A percentile compares a stretch with the other conserved stretches of the same genome.
These are phyloP conservation scores for Wickerhamiella spandovensis DNA, from an alignment of 805 yeast species.

Conservation along the genomic window DNA sequence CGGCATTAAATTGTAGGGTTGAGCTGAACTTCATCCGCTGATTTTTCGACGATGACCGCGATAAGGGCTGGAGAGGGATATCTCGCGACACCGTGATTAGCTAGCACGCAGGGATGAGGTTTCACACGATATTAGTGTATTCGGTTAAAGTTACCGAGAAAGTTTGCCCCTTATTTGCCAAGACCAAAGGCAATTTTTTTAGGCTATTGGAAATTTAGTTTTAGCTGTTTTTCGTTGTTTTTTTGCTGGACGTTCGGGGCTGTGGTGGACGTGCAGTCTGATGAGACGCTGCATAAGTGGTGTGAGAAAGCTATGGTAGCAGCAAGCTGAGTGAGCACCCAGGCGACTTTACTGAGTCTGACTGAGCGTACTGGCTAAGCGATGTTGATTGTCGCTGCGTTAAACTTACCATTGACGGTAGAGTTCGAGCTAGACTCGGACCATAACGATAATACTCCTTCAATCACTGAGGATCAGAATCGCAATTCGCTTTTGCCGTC, in stretches of 20 bases:
- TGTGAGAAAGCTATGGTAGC: no score
- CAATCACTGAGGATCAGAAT: constrained; percentile 7
- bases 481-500: constrained; percentile 1
- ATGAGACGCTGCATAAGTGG: no score
- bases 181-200: no score
- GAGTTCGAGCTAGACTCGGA: constrained; percentile 12
- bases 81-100: neutral
- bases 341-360: neutral
- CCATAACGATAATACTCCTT: neutral
- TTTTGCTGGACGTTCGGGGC: no score
- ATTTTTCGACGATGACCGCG: neutral
- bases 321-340: no score
- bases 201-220: no score
- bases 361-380: no score
- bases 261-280: no score
- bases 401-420: constrained; percentile 23
- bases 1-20: constrained; percentile 90
- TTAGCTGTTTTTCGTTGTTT: no score
- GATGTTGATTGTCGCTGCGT: constrained; percentile 19
- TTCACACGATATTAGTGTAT: neutral
- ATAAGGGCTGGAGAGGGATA: neutral
- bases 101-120: neutral
- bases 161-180: no score
- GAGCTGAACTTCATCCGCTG: constrained; percentile 82
- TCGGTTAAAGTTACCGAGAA: neutral